phyloP scores from a whole-genome alignment of 1,284 basidiomycete species.

The Ceraceosorus guamensis region DNA sequence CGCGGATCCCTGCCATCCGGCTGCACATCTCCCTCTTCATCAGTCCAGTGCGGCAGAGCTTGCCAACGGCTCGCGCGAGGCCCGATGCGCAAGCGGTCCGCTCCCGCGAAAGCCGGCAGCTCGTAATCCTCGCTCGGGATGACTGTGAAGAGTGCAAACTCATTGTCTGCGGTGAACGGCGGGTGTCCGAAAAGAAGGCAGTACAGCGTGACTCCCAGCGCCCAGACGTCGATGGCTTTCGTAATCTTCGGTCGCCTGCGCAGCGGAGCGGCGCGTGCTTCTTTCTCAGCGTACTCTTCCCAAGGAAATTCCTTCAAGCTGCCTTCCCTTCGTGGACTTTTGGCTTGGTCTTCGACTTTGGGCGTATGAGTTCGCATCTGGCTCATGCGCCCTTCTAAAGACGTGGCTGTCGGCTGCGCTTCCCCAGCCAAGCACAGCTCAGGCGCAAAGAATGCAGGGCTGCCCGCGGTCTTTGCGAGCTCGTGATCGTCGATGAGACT shows the following conservation, averaged over 20 bases:
- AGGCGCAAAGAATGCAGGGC: constrained; percentile 94
- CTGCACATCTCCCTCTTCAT: constrained; percentile 23
- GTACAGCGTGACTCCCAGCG: constrained; percentile 92
- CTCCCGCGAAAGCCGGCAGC: constrained; percentile 67
- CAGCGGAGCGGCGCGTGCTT: neutral
- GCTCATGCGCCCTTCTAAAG: neutral
- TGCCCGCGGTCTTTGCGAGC: constrained; percentile 86
- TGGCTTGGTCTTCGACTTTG: neutral
- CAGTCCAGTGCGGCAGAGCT: constrained; percentile 23
- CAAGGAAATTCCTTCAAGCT: constrained; percentile 9
- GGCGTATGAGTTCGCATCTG: neutral
- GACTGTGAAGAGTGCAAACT: constrained; percentile 74
- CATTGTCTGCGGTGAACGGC: constrained; percentile 62
- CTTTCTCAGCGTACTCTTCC: neutral
- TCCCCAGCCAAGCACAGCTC: constrained; percentile 64
- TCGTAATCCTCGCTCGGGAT: constrained; percentile 74
- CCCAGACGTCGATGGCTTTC: constrained; percentile 98
- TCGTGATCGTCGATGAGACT: constrained; percentile 71
- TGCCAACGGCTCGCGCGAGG: constrained; percentile 32
- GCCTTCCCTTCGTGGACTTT: neutral
- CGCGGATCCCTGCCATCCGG: constrained; percentile 3
- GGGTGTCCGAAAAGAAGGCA: constrained; percentile 81
- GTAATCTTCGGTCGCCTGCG: constrained; percentile 56
- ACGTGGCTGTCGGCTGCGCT: constrained; percentile 8
- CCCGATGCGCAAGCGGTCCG: constrained; percentile 55